Base-by-base conservation (phyloP, 2,329 filamentous ascomycete species). In the Malbranchea zuffiana region DNA sequence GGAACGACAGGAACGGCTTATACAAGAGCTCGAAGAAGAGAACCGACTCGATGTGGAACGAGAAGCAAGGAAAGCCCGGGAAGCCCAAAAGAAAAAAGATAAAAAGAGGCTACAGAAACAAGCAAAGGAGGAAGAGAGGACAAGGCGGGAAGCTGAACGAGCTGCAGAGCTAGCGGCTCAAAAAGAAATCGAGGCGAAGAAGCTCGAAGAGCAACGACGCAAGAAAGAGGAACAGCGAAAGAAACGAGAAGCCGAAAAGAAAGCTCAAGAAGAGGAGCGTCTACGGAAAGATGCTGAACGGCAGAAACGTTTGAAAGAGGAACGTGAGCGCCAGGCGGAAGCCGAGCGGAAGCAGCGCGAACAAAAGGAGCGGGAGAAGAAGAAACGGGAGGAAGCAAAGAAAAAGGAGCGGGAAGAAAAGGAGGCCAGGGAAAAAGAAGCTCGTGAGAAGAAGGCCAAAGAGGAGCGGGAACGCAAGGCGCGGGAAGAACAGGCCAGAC, bases 21-120 rank as follows among this genome's bases (percentile, higher is more conserved):
- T 98, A 17, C 82, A 95, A 56, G 90, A 98, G 59, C 69, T 95
- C 2, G 79, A 87, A 47, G 84, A 93, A 55, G 90, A 98, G 57
- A 74, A 75, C 45, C 75, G 77, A 38, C 74, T 79, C 33, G 78
- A 82, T 44, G 74, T 78, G 35, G 75, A 88, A 57, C 80, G 82
- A 44, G 87, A 90, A 56, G 86, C 83, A 13, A 95, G 95, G 66
- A 94, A 88, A 60, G 82, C 85, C 32, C 85, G 85, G 54, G 88
- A 94, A 53, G 87, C 90, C 11, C 83, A 93, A 58, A 93, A 90
- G 69, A 84, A 83, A 56, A 96, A 94, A 61, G 87, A 94, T 53
- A 94, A 88, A 66, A 85, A 87, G 45, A 79, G 79, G 15, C 78
- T 85, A 53, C 88, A 93, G 65, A 92, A 88, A 61, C 80, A 85